These are phyloP conservation scores for Arabidopsis thaliana DNA, from an alignment of 345 rosid species.

Conservation along the genomic window DNA sequence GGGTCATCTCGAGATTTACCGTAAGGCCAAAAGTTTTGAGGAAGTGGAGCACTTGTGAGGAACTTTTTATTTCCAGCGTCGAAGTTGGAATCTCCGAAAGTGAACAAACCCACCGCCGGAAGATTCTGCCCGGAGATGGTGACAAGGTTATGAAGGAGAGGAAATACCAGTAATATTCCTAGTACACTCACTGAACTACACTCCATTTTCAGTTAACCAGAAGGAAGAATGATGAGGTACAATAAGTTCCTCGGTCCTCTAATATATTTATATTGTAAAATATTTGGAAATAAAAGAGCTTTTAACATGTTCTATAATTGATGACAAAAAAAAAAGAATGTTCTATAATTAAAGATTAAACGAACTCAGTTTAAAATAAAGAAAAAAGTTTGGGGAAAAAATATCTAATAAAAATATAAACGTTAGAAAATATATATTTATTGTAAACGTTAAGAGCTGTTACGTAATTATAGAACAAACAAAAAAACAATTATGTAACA, in stretches of 20 bases:
- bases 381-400: neutral
- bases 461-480: too few relatives aligned
- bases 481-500: neutral
- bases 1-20: constrained; percentile 43
- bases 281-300: neutral
- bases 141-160: neutral
- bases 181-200: constrained; percentile 2
- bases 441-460: too few relatives aligned
- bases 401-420: neutral
- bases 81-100: constrained; percentile 43
- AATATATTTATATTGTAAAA: neutral
- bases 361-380: neutral
- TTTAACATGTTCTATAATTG: neutral
- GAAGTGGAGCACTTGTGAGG: neutral
- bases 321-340: too few relatives aligned
- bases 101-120: constrained; percentile 38
- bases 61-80: constrained; percentile 41
- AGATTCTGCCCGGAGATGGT: constrained; percentile 25
- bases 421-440: too few relatives aligned
- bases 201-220: constrained; percentile 2
- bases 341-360: neutral
- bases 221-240: neutral
- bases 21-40: constrained; percentile 41
- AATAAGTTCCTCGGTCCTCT: neutral
- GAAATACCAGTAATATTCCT: neutral